A percentile compares a stretch with the other conserved stretches of the same genome.
phyloP scores from a whole-genome alignment of 164 flowering plant species.

The Berberis vulgaris region DNA sequence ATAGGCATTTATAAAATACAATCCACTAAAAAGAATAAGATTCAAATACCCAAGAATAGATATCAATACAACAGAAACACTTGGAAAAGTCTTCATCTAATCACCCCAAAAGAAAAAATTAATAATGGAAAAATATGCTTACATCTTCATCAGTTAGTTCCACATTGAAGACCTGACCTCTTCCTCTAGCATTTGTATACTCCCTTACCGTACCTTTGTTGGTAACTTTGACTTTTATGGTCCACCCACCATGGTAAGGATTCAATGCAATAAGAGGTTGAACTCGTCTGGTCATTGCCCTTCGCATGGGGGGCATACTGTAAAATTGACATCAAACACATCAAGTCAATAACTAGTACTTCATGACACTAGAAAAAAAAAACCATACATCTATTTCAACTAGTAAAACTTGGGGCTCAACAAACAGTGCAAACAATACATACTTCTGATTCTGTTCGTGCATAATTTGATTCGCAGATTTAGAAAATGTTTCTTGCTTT shows the following conservation, averaged over 20 bases:
- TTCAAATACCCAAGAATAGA: not conserved
- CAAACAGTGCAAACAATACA: constrained; percentile 16
- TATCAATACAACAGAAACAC: not conserved
- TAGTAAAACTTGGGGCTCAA: not conserved
- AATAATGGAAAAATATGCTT: constrained; percentile 15
- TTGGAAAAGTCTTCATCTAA: not conserved
- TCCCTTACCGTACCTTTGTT: constrained; percentile 41
- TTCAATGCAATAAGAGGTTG: constrained; percentile 84
- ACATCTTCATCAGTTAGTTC: constrained; percentile 95
- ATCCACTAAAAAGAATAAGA: not conserved
- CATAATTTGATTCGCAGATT: constrained; percentile 85
- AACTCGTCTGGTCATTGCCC: constrained; percentile 90
- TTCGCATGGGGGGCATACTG: constrained; percentile 80
- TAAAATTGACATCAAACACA: not conserved
- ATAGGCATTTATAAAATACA: not conserved
- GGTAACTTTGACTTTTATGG: constrained; percentile 76
- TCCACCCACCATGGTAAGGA: constrained; percentile 95
- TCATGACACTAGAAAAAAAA: not conserved
- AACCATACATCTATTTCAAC: not conserved
- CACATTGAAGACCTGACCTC: constrained; percentile 66
- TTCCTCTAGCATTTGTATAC: constrained; percentile 39
- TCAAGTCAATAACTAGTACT: not conserved
- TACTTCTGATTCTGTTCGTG: constrained; percentile 75
- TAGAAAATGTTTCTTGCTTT: constrained; percentile 63
- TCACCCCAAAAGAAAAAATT: not conserved